Conservation (phyloP, 768 basidiomycete genomes). For the Lactarius deliciosus region DNA sequence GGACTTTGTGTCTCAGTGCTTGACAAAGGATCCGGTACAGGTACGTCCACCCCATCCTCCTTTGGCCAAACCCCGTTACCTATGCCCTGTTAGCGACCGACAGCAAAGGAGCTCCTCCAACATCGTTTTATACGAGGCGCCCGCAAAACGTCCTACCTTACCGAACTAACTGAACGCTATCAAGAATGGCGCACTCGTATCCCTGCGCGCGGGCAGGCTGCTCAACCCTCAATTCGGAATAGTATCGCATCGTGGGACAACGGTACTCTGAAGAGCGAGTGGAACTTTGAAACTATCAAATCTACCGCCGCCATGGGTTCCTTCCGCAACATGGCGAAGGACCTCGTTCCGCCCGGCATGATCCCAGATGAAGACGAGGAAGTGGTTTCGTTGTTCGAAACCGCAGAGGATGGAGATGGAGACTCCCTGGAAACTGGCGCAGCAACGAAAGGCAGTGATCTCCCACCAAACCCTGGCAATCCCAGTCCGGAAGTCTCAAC, state of each 20-base stretch:
- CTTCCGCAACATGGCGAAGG: constrained; percentile 68
- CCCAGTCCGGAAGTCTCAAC: constrained; percentile 55
- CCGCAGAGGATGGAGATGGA: constrained; percentile 46
- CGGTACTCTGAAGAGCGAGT: constrained; percentile 83
- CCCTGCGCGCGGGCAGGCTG: constrained; percentile 52
- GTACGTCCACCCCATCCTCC: constrained; percentile 40
- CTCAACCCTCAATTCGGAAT: constrained; percentile 57
- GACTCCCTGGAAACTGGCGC: constrained; percentile 59
- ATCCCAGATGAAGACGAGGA: constrained; percentile 57
- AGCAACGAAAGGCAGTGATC: constrained; percentile 59
- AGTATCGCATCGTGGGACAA: constrained; percentile 61
- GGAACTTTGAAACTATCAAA: constrained; percentile 92
- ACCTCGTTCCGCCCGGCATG: constrained; percentile 54
- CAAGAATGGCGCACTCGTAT: constrained; percentile 71
- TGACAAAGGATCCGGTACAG: constrained; percentile 86
- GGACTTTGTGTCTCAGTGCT: constrained; percentile 85
- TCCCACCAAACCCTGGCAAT: constrained; percentile 35
- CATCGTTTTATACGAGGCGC: constrained; percentile 91
- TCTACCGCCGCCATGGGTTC: constrained; percentile 74
- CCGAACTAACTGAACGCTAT: constrained; percentile 85
- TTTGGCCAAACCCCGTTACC: constrained; percentile 9
- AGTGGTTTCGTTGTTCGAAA: constrained; percentile 40
- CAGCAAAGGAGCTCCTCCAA: constrained; percentile 88
- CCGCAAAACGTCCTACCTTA: constrained; percentile 77
- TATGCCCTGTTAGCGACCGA: constrained; percentile 64